Conservation (phyloP, 129 eudicot genomes). For the Arctium minus region DNA sequence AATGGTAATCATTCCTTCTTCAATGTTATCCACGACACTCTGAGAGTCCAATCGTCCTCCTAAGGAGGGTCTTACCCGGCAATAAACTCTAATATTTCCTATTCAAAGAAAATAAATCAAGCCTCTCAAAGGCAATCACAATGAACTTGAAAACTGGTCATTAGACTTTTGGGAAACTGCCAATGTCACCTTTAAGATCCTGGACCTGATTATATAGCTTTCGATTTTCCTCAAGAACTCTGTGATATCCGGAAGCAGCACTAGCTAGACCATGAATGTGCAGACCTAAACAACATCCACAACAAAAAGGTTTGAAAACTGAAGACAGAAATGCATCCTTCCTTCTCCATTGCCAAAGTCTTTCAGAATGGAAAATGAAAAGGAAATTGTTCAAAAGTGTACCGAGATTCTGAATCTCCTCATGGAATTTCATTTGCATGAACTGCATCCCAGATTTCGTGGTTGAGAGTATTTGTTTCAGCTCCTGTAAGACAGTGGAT, state of each 20-base stretch:
- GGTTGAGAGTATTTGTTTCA: conserved; percentile 68
- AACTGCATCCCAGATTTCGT: conserved; percentile 87
- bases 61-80: conserved; percentile 89
- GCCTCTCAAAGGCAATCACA: background rate
- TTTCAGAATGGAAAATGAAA: background rate
- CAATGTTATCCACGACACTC: conserved; percentile 75
- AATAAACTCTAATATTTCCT: conserved; percentile 97
- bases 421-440: conserved; percentile 86
- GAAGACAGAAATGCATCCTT: background rate
- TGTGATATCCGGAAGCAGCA: conserved; percentile 98
- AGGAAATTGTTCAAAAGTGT: conserved; percentile 7
- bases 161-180: conserved; percentile 8
- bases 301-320: conserved; percentile 2
- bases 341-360: too few species aligned
- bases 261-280: conserved; percentile 82
- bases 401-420: conserved; percentile 86
- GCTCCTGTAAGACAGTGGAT: conserved; percentile 47
- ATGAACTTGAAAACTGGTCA: background rate
- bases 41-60: conserved; percentile 41
- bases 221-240: conserved; percentile 91
- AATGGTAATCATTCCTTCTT: conserved; percentile 81
- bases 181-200: conserved; percentile 79
- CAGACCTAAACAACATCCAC: conserved; percentile 43
- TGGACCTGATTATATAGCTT: conserved; percentile 95
- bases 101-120: conserved; percentile 9